Evolutionary conservation across 108 stramenopile genomes (phyloP), one percentile per base, ranked within the genome.

Genomic region (Epithemia pelagica): DNA sequence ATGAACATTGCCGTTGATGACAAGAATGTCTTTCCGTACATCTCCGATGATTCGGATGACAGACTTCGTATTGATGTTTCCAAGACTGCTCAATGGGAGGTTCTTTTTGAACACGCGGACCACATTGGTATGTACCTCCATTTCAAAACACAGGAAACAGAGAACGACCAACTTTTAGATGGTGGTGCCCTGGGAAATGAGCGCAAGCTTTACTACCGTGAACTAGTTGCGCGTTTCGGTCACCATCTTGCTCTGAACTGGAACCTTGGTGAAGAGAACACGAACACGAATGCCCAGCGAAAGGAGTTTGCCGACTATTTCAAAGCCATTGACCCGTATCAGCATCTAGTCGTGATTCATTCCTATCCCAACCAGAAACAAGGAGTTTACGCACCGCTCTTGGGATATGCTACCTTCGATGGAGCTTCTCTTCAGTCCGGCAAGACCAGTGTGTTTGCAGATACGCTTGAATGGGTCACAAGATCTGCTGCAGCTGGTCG

Each of bases 231-330:
- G 7, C 56, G 56, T 21, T 58, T 58, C 21, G 56, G 56, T 58
- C 18, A 58, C 26, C 56, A 58, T n/a, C 56, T 58, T 58, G 56
- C 56, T n/a, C 26, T 58, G 18, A 58, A 58, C 56, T 58, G 56
- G 56, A 58, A 58, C 21, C 26, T 58, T 23, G 56, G 56, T 27
- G 56, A 58, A 27, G 56, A 58, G 26, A 58, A 58, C 56, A 58
- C 25, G 7, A 58, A 58, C 26, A 58, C 56, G 21, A 21, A 58
- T n/a, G 7, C 5, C 15, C 56, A 58, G 26, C 56, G 56, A 27
- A 58, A 58, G 26, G 18, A 23, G 8, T 58, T 26, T 58, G 26
- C 56, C 18, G 56, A 58, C 21, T 58, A 58, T 21, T 58, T 58
- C 56, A 58, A 58, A n/a, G 56, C 22, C 8, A 58, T 58, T 58